Base-by-base conservation (phyloP, 257 asterid genomes). In the Rhazya stricta region DNA sequence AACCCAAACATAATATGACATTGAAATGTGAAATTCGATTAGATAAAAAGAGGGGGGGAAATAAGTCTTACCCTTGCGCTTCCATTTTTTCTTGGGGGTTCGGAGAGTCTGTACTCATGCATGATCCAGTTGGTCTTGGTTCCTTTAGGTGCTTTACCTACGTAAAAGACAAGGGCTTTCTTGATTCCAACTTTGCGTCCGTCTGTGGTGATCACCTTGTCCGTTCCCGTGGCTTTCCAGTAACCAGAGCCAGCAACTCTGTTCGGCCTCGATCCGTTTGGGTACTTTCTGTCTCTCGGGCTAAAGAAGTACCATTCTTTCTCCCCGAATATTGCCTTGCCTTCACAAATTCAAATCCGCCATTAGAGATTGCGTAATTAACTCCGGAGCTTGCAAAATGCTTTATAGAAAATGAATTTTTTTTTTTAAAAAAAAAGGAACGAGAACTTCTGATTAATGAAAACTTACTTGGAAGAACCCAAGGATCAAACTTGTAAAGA, bases 151-250 rank as follows among this genome's bases (percentile, higher is more conserved):
- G 98, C 98, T 84, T 93, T 93, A 4, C 98, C 98, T 7, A 88
- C 77, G 73, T 93, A 93, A 69, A 93, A 93, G 66, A 93, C 98
- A 0, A 93, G 90, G 18, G 98, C 98, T 69, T 93, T 93, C 62
- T 93, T 93, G 0, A 93, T 91, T 8, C 98, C 98, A 69, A 93
- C 97, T 80, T 85, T 91, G n/a, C 96, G 78, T 2, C 98, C 98
- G 32, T 89, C 83, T 0, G 87, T 85, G 0, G 79, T 83, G 48
- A 91, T 90, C 0, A 87, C 46, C 78, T 91, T 91, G 42, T 91
- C 97, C 0, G 96, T 91, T 29, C 96, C 98, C 1, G 98, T 93
- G 41, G 98, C 98, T 83, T 93, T 93, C 98, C 98, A 93, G 58
- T 93, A 93, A 0, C 98, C 98, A 1, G 97, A 88, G 1, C 95